These are phyloP conservation scores for Sphagnum magellanicum DNA, from an alignment of 228 moss, liverwort and hornwort genomes.

Conservation along the genomic window DNA sequence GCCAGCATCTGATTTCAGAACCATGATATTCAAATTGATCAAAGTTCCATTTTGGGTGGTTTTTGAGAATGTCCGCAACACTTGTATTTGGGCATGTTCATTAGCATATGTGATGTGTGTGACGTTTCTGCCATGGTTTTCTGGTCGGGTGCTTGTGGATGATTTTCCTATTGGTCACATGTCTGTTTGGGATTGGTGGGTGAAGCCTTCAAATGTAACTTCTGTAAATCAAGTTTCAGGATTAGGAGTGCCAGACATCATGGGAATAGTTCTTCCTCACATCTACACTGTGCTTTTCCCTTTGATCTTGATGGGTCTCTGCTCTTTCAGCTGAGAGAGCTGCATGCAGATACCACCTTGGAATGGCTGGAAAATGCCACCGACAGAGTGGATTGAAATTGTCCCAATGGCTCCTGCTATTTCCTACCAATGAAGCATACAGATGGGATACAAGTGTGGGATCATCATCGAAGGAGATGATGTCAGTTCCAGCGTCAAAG, in stretches of 20 bases:
- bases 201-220: slow-evolving; percentile 44
- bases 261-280: slow-evolving; percentile 81
- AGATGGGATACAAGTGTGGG: no score
- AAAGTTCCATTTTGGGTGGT: slow-evolving; percentile 72
- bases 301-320: slow-evolving; percentile 52
- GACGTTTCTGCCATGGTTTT: slow-evolving; percentile 80
- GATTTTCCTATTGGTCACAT: slow-evolving; percentile 74
- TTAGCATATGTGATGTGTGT: slow-evolving; percentile 40
- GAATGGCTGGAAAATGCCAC: slow-evolving; percentile 22
- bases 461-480: no score
- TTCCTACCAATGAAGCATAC: no score
- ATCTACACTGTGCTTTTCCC: slow-evolving; percentile 64
- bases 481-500: no score
- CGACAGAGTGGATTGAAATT: background rate
- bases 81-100: slow-evolving; percentile 51
- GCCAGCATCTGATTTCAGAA: slow-evolving; percentile 21
- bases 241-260: slow-evolving; percentile 69
- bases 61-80: slow-evolving; percentile 66
- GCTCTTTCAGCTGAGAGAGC: slow-evolving; percentile 80
- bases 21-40: slow-evolving; percentile 24
- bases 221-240: slow-evolving; percentile 36
- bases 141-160: slow-evolving; percentile 71
- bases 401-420: no score
- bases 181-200: slow-evolving; percentile 77
- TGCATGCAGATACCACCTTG: slow-evolving; percentile 37